These are phyloP conservation scores for Ganoderma multipileum DNA, from an alignment of 1,284 basidiomycete genomes.

Conservation along the genomic window DNA sequence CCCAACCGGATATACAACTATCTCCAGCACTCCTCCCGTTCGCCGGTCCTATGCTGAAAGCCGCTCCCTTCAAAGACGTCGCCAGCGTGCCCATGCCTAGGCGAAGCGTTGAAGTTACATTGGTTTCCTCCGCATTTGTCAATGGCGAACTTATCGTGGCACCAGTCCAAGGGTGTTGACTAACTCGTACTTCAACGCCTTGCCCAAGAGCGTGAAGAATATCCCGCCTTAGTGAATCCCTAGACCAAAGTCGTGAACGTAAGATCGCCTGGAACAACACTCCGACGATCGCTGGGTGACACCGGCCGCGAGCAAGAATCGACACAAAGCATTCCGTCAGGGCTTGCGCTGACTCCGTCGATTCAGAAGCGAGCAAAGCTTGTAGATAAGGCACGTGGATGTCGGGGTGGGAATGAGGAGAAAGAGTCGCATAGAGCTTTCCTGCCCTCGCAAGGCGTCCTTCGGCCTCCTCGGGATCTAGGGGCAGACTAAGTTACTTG, in stretches of 20 bases:
- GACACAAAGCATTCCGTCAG: conserved; percentile 21
- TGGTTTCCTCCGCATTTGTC: background rate
- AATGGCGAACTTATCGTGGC: too few species aligned
- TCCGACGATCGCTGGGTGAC: conserved; percentile 35
- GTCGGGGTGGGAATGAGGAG: conserved; percentile 23
- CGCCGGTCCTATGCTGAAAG: background rate
- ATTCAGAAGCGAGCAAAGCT: conserved; percentile 28
- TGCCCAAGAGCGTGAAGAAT: conserved; percentile 21
- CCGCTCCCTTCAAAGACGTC: conserved; percentile 8
- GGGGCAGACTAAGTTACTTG: conserved; percentile 8
- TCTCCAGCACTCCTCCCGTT: conserved; percentile 6
- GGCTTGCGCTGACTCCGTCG: conserved; percentile 15
- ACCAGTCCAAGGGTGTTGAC: background rate
- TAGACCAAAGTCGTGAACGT: background rate
- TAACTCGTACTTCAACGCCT: background rate
- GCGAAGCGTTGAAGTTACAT: background rate
- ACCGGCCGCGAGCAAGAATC: conserved; percentile 23
- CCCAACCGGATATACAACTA: conserved; percentile 28
- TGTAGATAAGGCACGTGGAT: conserved; percentile 36
- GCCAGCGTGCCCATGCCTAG: background rate
- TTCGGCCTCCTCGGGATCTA: conserved; percentile 24
- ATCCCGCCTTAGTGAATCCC: conserved; percentile 5
- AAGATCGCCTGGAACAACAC: conserved; percentile 40
- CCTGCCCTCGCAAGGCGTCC: conserved; percentile 31
- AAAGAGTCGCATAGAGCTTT: conserved; percentile 32